These are phyloP conservation scores for Colletotrichum sp. DNA, from an alignment of 2,329 filamentous ascomycete genomes.

Conservation along the genomic window DNA sequence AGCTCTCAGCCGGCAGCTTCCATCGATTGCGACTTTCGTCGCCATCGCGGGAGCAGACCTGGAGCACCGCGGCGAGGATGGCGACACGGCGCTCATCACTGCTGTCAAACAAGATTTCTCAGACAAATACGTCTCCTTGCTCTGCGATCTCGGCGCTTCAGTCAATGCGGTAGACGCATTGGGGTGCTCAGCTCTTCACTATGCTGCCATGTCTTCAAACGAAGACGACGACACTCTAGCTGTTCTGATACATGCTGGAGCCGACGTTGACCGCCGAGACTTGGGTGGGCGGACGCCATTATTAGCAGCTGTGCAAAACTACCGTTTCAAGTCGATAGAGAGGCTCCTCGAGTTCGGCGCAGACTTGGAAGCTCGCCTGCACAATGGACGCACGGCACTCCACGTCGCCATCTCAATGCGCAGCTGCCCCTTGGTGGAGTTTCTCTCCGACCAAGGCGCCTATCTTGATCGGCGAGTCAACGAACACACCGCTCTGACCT, in stretches of 20 bases:
- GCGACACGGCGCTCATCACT: conserved; percentile 24
- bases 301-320: conserved; percentile 22
- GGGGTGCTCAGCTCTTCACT: conserved; percentile 26
- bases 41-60: conserved; percentile 26
- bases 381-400: conserved; percentile 23
- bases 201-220: conserved; percentile 22
- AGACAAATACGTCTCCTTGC: conserved; percentile 23
- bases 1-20: conserved; percentile 22
- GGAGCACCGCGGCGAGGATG: conserved; percentile 18
- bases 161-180: conserved; percentile 24
- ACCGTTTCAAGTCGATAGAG: conserved; percentile 13
- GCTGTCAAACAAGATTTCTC: conserved; percentile 22
- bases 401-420: conserved; percentile 25
- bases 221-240: conserved; percentile 25
- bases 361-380: conserved; percentile 24
- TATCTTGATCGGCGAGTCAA: conserved; percentile 19
- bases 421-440: conserved; percentile 18
- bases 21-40: conserved; percentile 24
- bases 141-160: conserved; percentile 27
- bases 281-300: conserved; percentile 24
- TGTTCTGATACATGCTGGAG: conserved; percentile 25
- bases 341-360: conserved; percentile 25
- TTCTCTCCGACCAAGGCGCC: conserved; percentile 27
- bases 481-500: conserved; percentile 26
- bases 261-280: conserved; percentile 21